Percentiles rank a stretch among this genome's conserved stretches.
Evolutionary conservation across 2,329 filamentous ascomycete genomes (phyloP).

Genomic region (Lachnellula willkommii): DNA sequence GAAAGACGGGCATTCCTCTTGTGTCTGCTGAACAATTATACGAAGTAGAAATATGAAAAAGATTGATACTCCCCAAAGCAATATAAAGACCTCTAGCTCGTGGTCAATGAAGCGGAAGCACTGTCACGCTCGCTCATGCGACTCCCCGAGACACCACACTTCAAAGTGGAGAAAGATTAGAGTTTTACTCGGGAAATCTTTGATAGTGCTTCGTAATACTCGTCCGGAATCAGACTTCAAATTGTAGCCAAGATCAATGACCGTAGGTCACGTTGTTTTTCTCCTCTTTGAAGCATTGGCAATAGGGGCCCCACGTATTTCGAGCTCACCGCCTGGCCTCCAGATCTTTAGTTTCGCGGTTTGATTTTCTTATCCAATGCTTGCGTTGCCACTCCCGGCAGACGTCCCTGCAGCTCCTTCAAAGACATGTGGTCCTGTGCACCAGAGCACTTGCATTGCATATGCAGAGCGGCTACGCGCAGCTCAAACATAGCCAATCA

Average conservation of each 20-base stretch:
- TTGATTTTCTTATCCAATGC: constrained; percentile 7
- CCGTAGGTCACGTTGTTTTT: constrained; percentile 24
- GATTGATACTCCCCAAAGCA: background rate
- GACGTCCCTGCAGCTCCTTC: constrained; percentile 30
- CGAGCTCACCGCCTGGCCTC: constrained; percentile 24
- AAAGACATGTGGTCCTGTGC: constrained; percentile 26
- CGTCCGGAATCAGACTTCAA: constrained; percentile 8
- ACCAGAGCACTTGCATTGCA: constrained; percentile 30
- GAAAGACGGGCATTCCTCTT: too few relatives aligned
- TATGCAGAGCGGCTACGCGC: constrained; percentile 30
- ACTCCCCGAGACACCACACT: constrained; percentile 21
- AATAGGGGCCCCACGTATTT: constrained; percentile 32
- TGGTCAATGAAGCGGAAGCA: constrained; percentile 17
- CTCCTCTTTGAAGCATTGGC: constrained; percentile 27
- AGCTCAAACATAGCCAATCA: constrained; percentile 28
- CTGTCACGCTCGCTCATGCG: constrained; percentile 18
- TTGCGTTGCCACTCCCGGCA: constrained; percentile 25
- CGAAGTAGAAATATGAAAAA: background rate
- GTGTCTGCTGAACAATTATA: background rate
- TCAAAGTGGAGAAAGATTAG: constrained; percentile 11
- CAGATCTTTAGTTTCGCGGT: constrained; percentile 4
- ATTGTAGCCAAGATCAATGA: background rate
- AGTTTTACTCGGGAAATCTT: constrained; percentile 9
- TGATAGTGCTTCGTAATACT: constrained; percentile 5
- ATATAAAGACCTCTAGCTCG: constrained; percentile 3